These are phyloP conservation scores for Boletus pseudo-olivaceus DNA, from an alignment of 768 basidiomycete species.

Conservation along the genomic window DNA sequence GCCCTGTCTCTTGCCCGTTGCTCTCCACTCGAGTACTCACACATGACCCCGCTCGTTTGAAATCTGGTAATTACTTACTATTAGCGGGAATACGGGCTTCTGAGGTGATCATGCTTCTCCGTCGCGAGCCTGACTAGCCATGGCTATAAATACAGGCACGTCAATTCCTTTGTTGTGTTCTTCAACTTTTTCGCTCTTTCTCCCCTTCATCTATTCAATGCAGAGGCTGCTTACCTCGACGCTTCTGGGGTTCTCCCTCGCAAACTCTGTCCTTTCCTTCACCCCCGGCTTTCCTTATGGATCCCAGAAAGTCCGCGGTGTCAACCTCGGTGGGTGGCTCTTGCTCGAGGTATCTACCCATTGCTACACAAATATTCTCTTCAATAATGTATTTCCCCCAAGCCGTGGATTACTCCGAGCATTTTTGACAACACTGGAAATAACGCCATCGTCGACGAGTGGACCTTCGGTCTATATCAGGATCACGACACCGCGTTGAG, in stretches of 20 bases:
- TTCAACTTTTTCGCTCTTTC: slow-evolving; percentile 46
- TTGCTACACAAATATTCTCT: background rate
- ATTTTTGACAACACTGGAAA: slow-evolving; percentile 59
- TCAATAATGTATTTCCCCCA: slow-evolving; percentile 39
- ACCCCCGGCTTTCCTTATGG: slow-evolving; percentile 70
- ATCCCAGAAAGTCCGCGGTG: slow-evolving; percentile 70
- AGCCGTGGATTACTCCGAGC: slow-evolving; percentile 82
- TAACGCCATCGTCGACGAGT: slow-evolving; percentile 66
- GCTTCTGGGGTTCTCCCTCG: slow-evolving; percentile 30
- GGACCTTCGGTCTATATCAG: slow-evolving; percentile 70
- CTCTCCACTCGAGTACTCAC: background rate
- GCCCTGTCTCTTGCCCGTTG: background rate
- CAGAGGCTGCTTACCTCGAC: slow-evolving; percentile 8
- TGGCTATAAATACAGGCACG: slow-evolving; percentile 18
- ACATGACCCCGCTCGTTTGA: slow-evolving; percentile 1
- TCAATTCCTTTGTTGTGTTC: background rate
- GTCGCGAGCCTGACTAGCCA: background rate
- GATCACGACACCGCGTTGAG: slow-evolving; percentile 43
- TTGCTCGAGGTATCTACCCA: slow-evolving; percentile 43
- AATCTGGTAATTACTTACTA: background rate
- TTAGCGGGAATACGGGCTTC: slow-evolving; percentile 10
- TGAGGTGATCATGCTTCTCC: background rate
- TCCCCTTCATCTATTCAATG: background rate
- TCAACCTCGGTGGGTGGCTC: slow-evolving; percentile 74
- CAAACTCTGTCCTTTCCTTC: slow-evolving; percentile 31